These are phyloP conservation scores for Blastobotrys persicus DNA, from an alignment of 1,139 yeast genomes.

Conservation along the genomic window DNA sequence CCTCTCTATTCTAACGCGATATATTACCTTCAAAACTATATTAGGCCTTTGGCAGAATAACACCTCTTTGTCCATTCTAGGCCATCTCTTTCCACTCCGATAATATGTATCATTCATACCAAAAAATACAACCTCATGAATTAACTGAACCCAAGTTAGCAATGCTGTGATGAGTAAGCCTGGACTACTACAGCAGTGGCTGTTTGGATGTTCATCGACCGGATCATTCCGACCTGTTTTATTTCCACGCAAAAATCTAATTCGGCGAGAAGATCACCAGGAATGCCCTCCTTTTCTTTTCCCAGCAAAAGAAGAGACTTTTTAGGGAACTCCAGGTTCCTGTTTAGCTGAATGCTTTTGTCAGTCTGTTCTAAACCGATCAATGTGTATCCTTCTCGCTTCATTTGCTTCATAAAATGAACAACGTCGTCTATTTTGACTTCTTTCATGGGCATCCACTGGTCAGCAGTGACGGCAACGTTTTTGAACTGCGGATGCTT, in stretches of 20 bases:
- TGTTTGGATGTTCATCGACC: slow-evolving; percentile 96
- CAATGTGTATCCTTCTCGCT: slow-evolving; percentile 76
- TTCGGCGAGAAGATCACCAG: slow-evolving; percentile 79
- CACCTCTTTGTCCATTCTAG: too few relatives aligned
- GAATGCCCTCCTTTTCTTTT: slow-evolving; percentile 86
- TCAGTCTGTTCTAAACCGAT: slow-evolving; percentile 94
- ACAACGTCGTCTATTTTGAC: slow-evolving; percentile 55
- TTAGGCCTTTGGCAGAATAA: too few relatives aligned
- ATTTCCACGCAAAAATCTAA: slow-evolving; percentile 86
- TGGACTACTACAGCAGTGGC: slow-evolving; percentile 94
- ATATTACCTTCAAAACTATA: neutral
- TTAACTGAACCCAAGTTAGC: too few relatives aligned
- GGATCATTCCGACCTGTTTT: slow-evolving; percentile 84
- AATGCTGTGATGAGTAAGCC: slow-evolving; percentile 79
- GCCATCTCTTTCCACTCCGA: too few relatives aligned
- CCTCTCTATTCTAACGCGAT: slow-evolving; percentile 9
- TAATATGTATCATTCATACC: too few relatives aligned
- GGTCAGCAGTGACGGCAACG: slow-evolving; percentile 92
- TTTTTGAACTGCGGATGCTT: slow-evolving; percentile 69
- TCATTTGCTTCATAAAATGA: slow-evolving; percentile 58
- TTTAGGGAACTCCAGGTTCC: slow-evolving; percentile 65
- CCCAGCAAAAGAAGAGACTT: slow-evolving; percentile 80
- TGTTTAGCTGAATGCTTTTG: slow-evolving; percentile 66
- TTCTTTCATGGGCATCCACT: slow-evolving; percentile 94
- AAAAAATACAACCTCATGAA: too few relatives aligned